Conservation (phyloP, 1,284 basidiomycete genomes). For the Sphagnurus paluster region DNA sequence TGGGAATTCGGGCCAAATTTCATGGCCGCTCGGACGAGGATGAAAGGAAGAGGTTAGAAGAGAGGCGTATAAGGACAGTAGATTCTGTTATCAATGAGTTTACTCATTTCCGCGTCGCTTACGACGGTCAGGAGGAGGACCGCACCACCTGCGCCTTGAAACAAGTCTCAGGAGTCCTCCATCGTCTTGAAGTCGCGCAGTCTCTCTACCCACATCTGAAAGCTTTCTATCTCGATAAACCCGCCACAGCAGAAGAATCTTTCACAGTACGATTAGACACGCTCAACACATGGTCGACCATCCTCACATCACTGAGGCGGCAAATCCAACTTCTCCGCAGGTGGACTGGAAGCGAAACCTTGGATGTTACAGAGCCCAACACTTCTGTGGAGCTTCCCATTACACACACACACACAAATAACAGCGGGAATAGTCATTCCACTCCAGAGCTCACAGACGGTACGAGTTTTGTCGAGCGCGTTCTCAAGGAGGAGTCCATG, state of each 20-base stretch:
- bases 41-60: slow-evolving; percentile 81
- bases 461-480: slow-evolving; percentile 88
- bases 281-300: slow-evolving; percentile 86
- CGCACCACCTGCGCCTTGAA: slow-evolving; percentile 56
- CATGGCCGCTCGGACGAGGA: slow-evolving; percentile 80
- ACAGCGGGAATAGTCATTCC: slow-evolving; percentile 26
- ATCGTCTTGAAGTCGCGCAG: slow-evolving; percentile 80
- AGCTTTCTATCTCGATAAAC: slow-evolving; percentile 80
- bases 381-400: slow-evolving; percentile 63
- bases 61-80: slow-evolving; percentile 78
- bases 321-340: slow-evolving; percentile 79
- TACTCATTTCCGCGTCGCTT: slow-evolving; percentile 63
- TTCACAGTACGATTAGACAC: slow-evolving; percentile 85
- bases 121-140: slow-evolving; percentile 36
- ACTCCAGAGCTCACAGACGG: slow-evolving; percentile 50
- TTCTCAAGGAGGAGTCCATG: slow-evolving; percentile 95
- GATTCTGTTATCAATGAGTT: slow-evolving; percentile 86
- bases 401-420: slow-evolving; percentile 27
- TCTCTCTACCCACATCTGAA: slow-evolving; percentile 86
- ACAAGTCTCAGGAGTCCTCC: slow-evolving; percentile 75
- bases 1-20: slow-evolving; percentile 87
- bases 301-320: slow-evolving; percentile 75
- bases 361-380: slow-evolving; percentile 82
- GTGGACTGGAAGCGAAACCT: slow-evolving; percentile 91
- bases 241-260: slow-evolving; percentile 58